A percentile compares a stretch with the other conserved stretches of the same genome.
phyloP scores from a whole-genome alignment of 208 protist genomes.

The Trypanosoma boissoni region DNA sequence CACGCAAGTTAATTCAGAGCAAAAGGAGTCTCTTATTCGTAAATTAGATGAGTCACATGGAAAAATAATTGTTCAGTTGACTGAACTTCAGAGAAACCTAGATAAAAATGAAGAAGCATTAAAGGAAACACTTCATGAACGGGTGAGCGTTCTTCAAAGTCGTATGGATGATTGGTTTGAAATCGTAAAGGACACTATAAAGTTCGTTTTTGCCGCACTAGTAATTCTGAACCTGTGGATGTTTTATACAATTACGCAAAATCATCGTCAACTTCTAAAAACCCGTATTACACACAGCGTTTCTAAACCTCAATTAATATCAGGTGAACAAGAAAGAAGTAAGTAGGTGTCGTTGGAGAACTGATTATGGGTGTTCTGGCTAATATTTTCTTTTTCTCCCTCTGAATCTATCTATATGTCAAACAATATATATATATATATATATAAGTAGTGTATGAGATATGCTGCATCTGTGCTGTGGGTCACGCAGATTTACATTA shows the following conservation, averaged over 20 bases:
- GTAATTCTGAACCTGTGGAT: slow-evolving; percentile 28
- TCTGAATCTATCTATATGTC: no score
- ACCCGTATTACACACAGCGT: slow-evolving; percentile 1
- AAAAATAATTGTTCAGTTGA: slow-evolving; percentile 9
- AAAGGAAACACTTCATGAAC: slow-evolving; percentile 8
- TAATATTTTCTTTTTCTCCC: no score
- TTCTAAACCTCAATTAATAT: not conserved
- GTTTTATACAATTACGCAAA: slow-evolving; percentile 32
- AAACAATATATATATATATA: slow-evolving; percentile 2
- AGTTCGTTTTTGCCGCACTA: slow-evolving; percentile 25
- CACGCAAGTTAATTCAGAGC: slow-evolving; percentile 14
- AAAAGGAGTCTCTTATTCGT: slow-evolving; percentile 17
- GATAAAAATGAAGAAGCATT: slow-evolving; percentile 16
- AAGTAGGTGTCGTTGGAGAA: no score
- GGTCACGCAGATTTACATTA: slow-evolving; percentile 3
- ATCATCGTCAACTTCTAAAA: slow-evolving; percentile 26
- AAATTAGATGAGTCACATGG: slow-evolving; percentile 16
- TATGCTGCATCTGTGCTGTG: slow-evolving; percentile 2
- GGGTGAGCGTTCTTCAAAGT: slow-evolving; percentile 12
- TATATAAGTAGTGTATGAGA: slow-evolving; percentile 10
- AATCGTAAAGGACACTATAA: slow-evolving; percentile 29
- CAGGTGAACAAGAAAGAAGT: no score
- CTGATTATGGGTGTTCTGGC: no score
- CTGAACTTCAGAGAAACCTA: slow-evolving; percentile 7
- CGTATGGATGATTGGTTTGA: slow-evolving; percentile 31